A percentile compares a stretch with the other conserved stretches of the same genome.
phyloP scores from a whole-genome alignment of 1,284 basidiomycete genomes.

The Ceratobasidium sp. region DNA sequence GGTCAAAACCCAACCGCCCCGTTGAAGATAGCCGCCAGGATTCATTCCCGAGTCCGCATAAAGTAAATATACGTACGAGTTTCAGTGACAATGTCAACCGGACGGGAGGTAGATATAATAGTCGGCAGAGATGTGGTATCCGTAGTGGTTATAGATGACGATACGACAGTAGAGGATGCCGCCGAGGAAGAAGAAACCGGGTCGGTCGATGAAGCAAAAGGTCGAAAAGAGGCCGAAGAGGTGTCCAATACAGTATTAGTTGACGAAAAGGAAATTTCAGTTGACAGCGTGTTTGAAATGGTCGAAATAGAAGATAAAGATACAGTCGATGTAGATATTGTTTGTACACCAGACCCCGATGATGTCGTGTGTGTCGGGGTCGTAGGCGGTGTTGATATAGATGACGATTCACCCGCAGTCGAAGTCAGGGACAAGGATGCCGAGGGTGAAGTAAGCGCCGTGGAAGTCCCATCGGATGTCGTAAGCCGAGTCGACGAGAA shows the following conservation, averaged over 20 bases:
- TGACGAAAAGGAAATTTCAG: constrained; percentile 47
- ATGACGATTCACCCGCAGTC: constrained; percentile 15
- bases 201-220: constrained; percentile 44
- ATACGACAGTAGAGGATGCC: constrained; percentile 47
- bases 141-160: constrained; percentile 21
- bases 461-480: constrained; percentile 32
- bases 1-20: constrained; percentile 28
- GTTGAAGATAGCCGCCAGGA: no score
- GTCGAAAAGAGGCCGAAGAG: constrained; percentile 47
- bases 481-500: constrained; percentile 35
- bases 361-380: constrained; percentile 45
- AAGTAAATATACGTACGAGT: constrained; percentile 29
- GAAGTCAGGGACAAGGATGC: constrained; percentile 43
- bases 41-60: no score
- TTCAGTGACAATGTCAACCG: constrained; percentile 3
- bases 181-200: constrained; percentile 47
- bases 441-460: constrained; percentile 39
- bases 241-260: no score
- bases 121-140: not conserved
- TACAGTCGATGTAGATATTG: constrained; percentile 46
- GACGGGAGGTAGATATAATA: constrained; percentile 18
- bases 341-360: constrained; percentile 44
- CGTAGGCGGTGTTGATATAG: constrained; percentile 43
- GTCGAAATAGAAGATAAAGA: constrained; percentile 46
- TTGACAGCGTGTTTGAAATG: constrained; percentile 46